Conservation (phyloP, 768 basidiomycete species). For the Steccherinum ochraceum region DNA sequence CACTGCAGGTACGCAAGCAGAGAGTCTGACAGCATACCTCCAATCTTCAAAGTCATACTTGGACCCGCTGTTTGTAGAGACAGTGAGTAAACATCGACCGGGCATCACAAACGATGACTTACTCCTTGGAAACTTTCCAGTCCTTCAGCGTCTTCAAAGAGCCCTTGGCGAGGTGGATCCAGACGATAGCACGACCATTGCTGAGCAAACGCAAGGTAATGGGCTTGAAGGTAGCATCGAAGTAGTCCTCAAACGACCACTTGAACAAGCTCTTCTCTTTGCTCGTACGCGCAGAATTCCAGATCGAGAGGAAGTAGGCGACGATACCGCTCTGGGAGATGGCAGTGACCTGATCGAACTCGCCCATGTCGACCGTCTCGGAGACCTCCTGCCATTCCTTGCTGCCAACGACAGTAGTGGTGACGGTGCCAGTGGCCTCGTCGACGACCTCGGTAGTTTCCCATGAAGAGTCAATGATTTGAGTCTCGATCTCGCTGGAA, state of each 20-base stretch:
- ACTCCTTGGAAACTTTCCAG: slow-evolving; percentile 3
- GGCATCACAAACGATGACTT: background rate
- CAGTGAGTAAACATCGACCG: background rate
- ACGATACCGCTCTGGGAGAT: slow-evolving; percentile 20
- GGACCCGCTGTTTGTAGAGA: background rate
- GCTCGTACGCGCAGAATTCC: slow-evolving; percentile 2
- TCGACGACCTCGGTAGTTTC: background rate
- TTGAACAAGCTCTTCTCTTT: background rate
- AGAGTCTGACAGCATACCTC: background rate
- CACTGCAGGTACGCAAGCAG: no score
- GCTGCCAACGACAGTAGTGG: background rate
- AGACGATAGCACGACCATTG: slow-evolving; percentile 17
- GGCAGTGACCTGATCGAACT: slow-evolving; percentile 20
- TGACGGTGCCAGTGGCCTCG: background rate
- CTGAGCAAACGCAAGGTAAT: slow-evolving; percentile 14
- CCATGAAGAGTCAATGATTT: slow-evolving; percentile 1
- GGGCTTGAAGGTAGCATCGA: slow-evolving; percentile 18
- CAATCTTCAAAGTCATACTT: slow-evolving; percentile 4
- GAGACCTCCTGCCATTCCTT: slow-evolving; percentile 10
- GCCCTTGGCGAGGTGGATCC: slow-evolving; percentile 12
- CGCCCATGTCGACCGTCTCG: slow-evolving; percentile 12
- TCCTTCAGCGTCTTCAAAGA: slow-evolving; percentile 8
- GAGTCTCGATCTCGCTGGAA: background rate
- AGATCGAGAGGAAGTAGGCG: slow-evolving; percentile 13
- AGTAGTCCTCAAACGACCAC: slow-evolving; percentile 13